Evolutionary conservation across 2,329 filamentous ascomycete species (phyloP), one percentile per base, ranked within the genome.

Genomic region (Fusarium verticillioides): DNA sequence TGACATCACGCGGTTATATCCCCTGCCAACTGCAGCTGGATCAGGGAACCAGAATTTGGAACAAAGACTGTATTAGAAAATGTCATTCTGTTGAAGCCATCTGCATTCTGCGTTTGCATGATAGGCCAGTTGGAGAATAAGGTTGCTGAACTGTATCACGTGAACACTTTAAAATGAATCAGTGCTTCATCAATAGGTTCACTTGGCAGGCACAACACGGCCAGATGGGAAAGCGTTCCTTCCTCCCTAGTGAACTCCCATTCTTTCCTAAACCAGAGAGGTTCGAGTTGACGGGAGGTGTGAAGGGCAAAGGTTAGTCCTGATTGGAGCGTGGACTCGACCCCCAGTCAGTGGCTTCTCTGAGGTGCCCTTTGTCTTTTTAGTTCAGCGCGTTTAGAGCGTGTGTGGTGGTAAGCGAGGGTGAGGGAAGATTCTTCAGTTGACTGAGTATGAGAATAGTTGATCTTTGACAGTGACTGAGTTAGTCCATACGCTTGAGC

Each of bases 381-480:
- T 43, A 44, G 58, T 59, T 30, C 43, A 44, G 56, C 36, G 47
- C 43, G 47, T 28, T 57, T 49, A 23, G 44, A 68, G 42, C 54
- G 58, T 54, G 54, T 72, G 54, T 72, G 63, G 46, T 53, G 53
- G 46, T 47, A 44, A 71, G 39, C 46, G 47, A 72, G 54, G 46
- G 66, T 34, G 39, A 59, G 65, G 39, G 37, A 15, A 54, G 54
- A n/a, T 21, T 39, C 16, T 40, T 4, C 18, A 37, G 19, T 15
- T 39, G 30, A 2, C 1, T 32, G 12, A 13, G 12, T 26, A 5
- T 23, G 26, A 56, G 43, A 50, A 50, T 50, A 28, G 23, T 16
- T 42, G n/a, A 26, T 23, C 7, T 40, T 23, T 23, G 13, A 15
- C 2, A 40, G 34, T 52, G 42, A 39, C 21, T 16, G 43, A 23